These are phyloP conservation scores for Ilyonectria mors-panacis DNA, from an alignment of 2,329 filamentous ascomycete species.

Conservation along the genomic window DNA sequence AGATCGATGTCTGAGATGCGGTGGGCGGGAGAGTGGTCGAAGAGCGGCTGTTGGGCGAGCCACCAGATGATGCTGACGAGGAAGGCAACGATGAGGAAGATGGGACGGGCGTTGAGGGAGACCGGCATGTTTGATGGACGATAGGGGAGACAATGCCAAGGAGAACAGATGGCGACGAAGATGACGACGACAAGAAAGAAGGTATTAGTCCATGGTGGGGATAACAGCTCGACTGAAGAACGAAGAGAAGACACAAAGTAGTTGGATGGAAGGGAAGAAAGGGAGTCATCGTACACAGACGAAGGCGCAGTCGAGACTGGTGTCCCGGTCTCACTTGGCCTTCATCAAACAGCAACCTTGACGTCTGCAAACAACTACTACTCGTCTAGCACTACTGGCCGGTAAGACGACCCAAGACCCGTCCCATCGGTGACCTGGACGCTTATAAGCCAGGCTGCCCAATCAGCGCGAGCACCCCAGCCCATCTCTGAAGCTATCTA, in stretches of 20 bases:
- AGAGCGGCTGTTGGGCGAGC: constrained; percentile 38
- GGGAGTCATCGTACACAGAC: neutral
- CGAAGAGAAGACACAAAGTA: neutral
- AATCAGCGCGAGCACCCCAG: neutral
- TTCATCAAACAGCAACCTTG: neutral
- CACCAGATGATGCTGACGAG: constrained; percentile 31
- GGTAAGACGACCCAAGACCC: neutral
- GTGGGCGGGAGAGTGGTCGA: constrained; percentile 31
- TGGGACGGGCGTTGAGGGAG: constrained; percentile 19
- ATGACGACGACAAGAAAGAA: neutral
- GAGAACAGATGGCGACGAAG: neutral
- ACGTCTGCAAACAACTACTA: neutral
- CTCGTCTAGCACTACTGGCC: neutral
- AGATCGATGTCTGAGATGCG: constrained; percentile 44
- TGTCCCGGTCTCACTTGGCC: neutral
- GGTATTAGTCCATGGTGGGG: neutral
- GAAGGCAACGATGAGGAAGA: constrained; percentile 28
- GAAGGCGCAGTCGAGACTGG: neutral
- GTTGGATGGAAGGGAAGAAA: neutral
- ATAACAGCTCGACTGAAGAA: neutral
- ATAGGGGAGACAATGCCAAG: neutral
- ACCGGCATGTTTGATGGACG: constrained; percentile 26
- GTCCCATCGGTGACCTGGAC: neutral
- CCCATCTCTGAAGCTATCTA: neutral
- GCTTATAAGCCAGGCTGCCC: neutral